Conservation (phyloP, 345 rosid genomes). For the Syzygium oleosum region DNA sequence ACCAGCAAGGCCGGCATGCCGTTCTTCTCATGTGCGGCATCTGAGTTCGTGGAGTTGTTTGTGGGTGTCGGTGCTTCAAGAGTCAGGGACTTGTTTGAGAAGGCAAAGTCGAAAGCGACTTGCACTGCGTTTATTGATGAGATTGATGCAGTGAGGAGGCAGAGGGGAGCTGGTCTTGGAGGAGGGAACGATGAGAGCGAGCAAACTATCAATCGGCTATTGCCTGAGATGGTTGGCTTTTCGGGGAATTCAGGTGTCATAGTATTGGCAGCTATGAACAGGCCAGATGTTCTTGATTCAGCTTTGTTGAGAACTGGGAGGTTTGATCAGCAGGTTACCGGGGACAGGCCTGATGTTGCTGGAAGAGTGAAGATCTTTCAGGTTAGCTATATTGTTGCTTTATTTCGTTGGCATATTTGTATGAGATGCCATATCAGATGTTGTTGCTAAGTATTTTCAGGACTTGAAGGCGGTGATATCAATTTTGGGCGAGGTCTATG, state of each 20-base stretch:
- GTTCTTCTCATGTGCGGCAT: conserved; percentile 21
- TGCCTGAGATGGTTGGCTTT: conserved; percentile 38
- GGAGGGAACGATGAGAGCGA: conserved; percentile 27
- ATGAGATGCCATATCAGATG: neutral
- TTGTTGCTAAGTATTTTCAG: neutral
- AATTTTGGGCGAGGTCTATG: neutral
- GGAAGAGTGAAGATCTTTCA: conserved; percentile 20
- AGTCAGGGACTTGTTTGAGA: conserved; percentile 30
- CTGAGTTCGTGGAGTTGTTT: conserved; percentile 36
- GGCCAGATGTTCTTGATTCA: conserved; percentile 18
- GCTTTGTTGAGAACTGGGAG: conserved; percentile 32
- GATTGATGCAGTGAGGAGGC: conserved; percentile 22
- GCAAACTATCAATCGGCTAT: conserved; percentile 26
- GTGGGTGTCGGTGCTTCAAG: conserved; percentile 37
- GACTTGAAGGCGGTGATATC: neutral
- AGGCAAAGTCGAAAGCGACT: conserved; percentile 33
- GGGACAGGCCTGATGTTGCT: conserved; percentile 21
- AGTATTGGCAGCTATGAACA: conserved; percentile 11
- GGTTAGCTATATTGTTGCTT: neutral
- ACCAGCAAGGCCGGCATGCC: conserved; percentile 34
- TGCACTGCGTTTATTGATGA: conserved; percentile 34
- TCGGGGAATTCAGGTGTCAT: conserved; percentile 23
- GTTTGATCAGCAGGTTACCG: conserved; percentile 24
- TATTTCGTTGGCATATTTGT: neutral
- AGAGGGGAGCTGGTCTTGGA: conserved; percentile 19